Base-by-base conservation (phyloP, 2,329 filamentous ascomycete genomes). In the Colletotrichum musicola region DNA sequence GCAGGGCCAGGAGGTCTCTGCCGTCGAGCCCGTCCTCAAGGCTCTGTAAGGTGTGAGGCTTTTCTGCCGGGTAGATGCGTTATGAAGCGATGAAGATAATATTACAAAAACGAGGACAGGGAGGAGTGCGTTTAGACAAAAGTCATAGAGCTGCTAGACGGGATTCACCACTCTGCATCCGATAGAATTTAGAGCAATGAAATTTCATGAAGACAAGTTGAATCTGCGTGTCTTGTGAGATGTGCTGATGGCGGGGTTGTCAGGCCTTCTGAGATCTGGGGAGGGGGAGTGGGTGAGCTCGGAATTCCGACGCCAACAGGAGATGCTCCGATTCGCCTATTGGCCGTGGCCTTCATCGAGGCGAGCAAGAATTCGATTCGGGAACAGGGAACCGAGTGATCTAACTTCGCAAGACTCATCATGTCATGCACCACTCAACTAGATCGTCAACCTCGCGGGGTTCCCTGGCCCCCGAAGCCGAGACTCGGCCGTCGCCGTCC, bases 21-120 rank as follows among this genome's bases (percentile, higher is more conserved):
- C 86, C 59, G 87, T 85, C 63, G 84, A 88, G 69, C 85, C 81
- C 66, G 83, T 89, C 57, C 77, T 89, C 85, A 63, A 86, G 86
- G 79, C 79, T 89, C 72, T 89, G 81, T 80, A 67, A 60, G 40
- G 59, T 62, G 30, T 55, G 51, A 55, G 30, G 12, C n/a, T 49
- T 49, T 9, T 13, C 25, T 13, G n/a, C 20, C 47, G 47, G 20
- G 14, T 7, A 1, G 25, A 51, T n/a, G 44, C 44, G 40, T 62
- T 27, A 62, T 35, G 59, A 62, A 38, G 59, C 42, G 35, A 62
- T 62, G 59, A 25, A 25, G n/a, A 46, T 14, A 46, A 22, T 40
- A 56, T 49, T 6, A 49, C 12, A 5, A 49, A 46, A 30, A 25
- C 14, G 42, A 58, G 42, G 55, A 50, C 13, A 25, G 22, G 14